Evolutionary conservation across 2,329 filamentous ascomycete species (phyloP).

Genomic region (Fusarium dlaminii): DNA sequence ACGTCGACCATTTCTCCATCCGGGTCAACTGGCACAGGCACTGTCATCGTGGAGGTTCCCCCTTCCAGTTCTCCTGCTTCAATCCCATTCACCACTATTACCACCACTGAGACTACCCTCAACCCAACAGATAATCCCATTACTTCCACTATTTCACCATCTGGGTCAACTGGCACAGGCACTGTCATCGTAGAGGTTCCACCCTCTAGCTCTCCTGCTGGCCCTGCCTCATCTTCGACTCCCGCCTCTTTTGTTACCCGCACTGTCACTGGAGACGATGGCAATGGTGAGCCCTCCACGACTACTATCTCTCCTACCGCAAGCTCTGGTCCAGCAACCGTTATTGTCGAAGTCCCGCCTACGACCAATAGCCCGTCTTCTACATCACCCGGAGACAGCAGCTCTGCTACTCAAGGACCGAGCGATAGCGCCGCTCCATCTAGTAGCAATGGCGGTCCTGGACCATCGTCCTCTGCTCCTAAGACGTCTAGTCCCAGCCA

Average conservation of each 20-base stretch:
- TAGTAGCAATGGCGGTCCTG: fast-evolving
- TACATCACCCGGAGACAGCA: fast-evolving
- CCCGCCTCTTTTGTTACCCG: neutral
- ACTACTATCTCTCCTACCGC: neutral
- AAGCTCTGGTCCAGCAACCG: neutral
- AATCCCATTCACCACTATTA: neutral
- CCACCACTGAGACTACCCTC: neutral
- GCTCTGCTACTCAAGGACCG: neutral
- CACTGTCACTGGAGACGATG: neutral
- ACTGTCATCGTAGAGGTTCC: neutral
- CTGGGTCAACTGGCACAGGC: neutral
- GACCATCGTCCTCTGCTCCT: fast-evolving
- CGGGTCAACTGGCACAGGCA: neutral
- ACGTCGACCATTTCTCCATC: neutral
- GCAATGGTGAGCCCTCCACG: neutral
- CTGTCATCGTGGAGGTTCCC: neutral
- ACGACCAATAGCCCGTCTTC: neutral
- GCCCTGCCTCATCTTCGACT: neutral
- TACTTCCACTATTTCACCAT: neutral
- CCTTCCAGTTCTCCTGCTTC: neutral
- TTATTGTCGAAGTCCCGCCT: neutral
- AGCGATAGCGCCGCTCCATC: neutral
- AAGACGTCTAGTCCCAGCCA: fast-evolving
- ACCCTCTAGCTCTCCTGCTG: neutral
- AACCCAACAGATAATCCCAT: neutral